Percentiles rank a stretch among this genome's conserved stretches.
Conservation (phyloP, 108 stramenopile species). For the Schizochytrium sp. region DNA sequence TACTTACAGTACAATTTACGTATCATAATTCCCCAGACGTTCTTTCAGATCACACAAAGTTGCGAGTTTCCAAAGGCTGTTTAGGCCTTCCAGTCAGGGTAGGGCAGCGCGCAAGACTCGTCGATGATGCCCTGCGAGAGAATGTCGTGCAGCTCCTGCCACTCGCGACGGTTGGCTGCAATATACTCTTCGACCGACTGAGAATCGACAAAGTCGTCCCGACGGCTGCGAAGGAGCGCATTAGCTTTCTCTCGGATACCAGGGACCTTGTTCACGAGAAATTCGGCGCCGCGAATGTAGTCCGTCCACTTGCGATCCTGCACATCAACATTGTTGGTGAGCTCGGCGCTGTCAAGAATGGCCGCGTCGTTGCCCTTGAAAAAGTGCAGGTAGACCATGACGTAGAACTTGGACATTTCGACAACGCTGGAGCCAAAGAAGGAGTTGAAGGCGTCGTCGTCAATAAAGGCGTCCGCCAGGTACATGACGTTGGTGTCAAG, state of each 20-base stretch:
- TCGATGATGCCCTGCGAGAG: not conserved
- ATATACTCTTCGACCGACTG: not conserved
- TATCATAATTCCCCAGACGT: too few species aligned
- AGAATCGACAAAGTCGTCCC: not conserved
- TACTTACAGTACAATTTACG: too few species aligned
- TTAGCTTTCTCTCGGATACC: not conserved
- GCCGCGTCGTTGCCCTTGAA: not conserved
- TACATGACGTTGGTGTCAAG: not conserved
- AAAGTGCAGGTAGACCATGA: slow-evolving; percentile 1
- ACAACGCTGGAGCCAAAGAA: slow-evolving; percentile 13
- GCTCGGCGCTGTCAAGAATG: not conserved
- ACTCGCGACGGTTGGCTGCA: not conserved
- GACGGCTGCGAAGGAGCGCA: not conserved
- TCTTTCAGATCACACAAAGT: too few species aligned
- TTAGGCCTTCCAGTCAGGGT: not conserved
- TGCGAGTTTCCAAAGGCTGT: too few species aligned
- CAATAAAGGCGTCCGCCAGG: slow-evolving; percentile 15
- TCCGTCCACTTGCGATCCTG: slow-evolving; percentile 12
- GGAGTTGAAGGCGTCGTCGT: slow-evolving; percentile 18
- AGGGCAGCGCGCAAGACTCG: not conserved
- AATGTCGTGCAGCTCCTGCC: not conserved
- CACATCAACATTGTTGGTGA: not conserved
- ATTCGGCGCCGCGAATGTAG: slow-evolving; percentile 5
- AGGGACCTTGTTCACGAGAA: not conserved
- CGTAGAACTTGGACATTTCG: slow-evolving; percentile 16